Base-by-base conservation (phyloP, 371 early-diverging fungal genomes). In the Mucor sp. region DNA sequence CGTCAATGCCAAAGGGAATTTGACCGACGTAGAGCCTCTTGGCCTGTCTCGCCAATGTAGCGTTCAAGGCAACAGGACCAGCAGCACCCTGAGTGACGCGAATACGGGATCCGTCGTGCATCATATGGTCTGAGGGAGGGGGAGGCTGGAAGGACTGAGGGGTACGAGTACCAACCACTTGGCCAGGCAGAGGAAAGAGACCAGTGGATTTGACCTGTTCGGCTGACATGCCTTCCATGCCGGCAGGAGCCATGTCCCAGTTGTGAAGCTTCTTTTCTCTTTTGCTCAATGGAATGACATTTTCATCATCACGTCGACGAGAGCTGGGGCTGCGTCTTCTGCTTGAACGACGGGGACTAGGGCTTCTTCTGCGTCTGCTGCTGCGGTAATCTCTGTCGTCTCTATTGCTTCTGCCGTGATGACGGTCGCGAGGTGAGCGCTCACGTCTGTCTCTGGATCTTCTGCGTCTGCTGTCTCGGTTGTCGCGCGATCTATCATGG, bases 161-260 rank as follows among this genome's bases (percentile, higher is more conserved):
- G 60, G 87, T 87, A 67, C 91, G 79, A 39, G 89, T 83, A 17
- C 88, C 89, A 23, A 89, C 85, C 30, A 91, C 81, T 66, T 96
- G 97, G 27, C 93, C 95, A 37, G 97, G 97, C 37, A 95, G 89
- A 17, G 95, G 96, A 75, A 97, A 97, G 67, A 91, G 81, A 15
- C 96, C 97, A 32, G 96, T 91, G 17, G 89, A 89, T 79, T 99
- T 99, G 64, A 94, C 98, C 66, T 97, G 93, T 60, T 84, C 82
- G 6, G 94, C 95, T 11, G 94, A 85, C 85, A 97, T 87, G 59
- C 87, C 89, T 74, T 98, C 97, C 78, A 91, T 97, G 25, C 97
- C 98, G 19, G 89, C 87, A 44, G 98, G 98, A 2, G 95, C 87
- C 65, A 93, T 83, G 80, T 99, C 99, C 99, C 99, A 99, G 72